A percentile compares a stretch with the other conserved stretches of the same genome.
phyloP scores from a whole-genome alignment of 2,329 filamentous ascomycete genomes.

The Pseudonectria foliicola region DNA sequence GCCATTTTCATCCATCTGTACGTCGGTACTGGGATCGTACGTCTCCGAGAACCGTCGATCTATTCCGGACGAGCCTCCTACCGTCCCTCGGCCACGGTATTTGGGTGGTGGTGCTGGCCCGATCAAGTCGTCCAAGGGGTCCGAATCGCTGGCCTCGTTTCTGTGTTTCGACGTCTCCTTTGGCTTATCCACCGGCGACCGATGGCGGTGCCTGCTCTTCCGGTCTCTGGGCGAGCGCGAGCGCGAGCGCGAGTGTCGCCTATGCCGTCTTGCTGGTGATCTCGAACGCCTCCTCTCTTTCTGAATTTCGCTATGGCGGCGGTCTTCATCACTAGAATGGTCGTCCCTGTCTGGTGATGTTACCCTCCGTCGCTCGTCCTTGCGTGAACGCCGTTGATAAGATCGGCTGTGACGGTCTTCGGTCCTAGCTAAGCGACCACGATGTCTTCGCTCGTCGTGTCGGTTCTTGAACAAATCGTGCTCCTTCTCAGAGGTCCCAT shows the following conservation, averaged over 20 bases:
- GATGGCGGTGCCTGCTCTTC: slow-evolving; percentile 26
- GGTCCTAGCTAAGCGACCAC: slow-evolving; percentile 19
- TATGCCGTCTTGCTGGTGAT: slow-evolving; percentile 19
- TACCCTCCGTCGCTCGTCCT: slow-evolving; percentile 11
- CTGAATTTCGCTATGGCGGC: slow-evolving; percentile 11
- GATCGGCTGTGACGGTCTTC: slow-evolving; percentile 12
- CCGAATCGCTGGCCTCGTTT: slow-evolving; percentile 39
- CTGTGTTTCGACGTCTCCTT: slow-evolving; percentile 10
- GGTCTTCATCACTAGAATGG: slow-evolving; percentile 8
- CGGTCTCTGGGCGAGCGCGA: slow-evolving; percentile 27
- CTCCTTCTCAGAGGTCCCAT: slow-evolving; percentile 6
- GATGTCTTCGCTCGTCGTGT: slow-evolving; percentile 12
- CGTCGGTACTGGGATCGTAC: slow-evolving; percentile 52
- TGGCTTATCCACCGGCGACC: slow-evolving; percentile 17
- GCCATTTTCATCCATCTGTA: slow-evolving; percentile 40
- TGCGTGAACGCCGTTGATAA: slow-evolving; percentile 9
- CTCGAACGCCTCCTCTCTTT: slow-evolving; percentile 16
- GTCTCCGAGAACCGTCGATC: slow-evolving; percentile 70
- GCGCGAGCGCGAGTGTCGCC: slow-evolving; percentile 3
- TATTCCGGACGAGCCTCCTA: slow-evolving; percentile 57
- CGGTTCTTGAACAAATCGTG: slow-evolving; percentile 17
- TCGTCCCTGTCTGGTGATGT: slow-evolving; percentile 13
- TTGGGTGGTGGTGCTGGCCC: slow-evolving; percentile 59
- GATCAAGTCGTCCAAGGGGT: slow-evolving; percentile 68
- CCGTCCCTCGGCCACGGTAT: slow-evolving; percentile 62